These are phyloP conservation scores for Astraeus odoratus DNA, from an alignment of 768 basidiomycete genomes.

Conservation along the genomic window DNA sequence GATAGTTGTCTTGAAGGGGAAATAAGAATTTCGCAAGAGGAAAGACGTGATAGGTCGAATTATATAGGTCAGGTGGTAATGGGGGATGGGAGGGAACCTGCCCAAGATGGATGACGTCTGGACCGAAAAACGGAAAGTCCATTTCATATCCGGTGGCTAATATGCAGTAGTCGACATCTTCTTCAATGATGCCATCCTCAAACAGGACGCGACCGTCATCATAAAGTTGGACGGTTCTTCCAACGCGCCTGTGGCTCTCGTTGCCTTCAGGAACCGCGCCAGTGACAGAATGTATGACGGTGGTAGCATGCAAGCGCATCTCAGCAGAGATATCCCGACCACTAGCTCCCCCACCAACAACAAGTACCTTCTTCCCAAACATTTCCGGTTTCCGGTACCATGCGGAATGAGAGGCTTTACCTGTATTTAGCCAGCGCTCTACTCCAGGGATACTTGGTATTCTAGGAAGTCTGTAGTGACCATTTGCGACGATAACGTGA, in stretches of 20 bases:
- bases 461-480: slow-evolving; percentile 62
- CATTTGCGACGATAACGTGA: slow-evolving; percentile 67
- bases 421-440: slow-evolving; percentile 43
- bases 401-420: slow-evolving; percentile 56
- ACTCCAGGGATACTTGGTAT: slow-evolving; percentile 58
- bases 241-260: slow-evolving; percentile 34
- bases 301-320: slow-evolving; percentile 36
- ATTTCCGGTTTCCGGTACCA: slow-evolving; percentile 53
- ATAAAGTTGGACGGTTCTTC: slow-evolving; percentile 36
- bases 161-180: slow-evolving; percentile 53
- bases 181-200: slow-evolving; percentile 50
- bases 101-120: slow-evolving; percentile 27
- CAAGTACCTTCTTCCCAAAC: slow-evolving; percentile 34
- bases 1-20: slow-evolving; percentile 42
- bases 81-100: slow-evolving; percentile 42
- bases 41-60: slow-evolving; percentile 61
- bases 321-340: slow-evolving; percentile 63
- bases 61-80: slow-evolving; percentile 46
- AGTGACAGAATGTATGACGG: slow-evolving; percentile 51
- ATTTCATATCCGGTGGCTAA: slow-evolving; percentile 73
- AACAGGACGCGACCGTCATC: slow-evolving; percentile 44
- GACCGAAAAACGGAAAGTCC: slow-evolving; percentile 54
- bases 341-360: slow-evolving; percentile 55
- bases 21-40: slow-evolving; percentile 69
- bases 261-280: slow-evolving; percentile 27